phyloP scores from a whole-genome alignment of 2,329 filamentous ascomycete genomes.

The Celoporthe dispersa region DNA sequence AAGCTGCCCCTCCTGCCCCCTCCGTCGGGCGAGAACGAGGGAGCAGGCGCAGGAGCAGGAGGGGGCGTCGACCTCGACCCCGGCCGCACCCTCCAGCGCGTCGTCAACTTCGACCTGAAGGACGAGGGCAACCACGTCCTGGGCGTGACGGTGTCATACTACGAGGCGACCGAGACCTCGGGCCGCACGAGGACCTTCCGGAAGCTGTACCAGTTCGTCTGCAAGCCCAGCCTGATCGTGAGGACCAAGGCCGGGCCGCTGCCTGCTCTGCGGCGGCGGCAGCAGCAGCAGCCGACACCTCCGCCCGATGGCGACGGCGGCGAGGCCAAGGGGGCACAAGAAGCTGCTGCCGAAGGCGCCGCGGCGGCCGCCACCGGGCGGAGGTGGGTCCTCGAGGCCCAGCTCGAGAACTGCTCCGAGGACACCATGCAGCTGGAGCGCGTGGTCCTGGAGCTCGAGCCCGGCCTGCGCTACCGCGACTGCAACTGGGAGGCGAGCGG shows the following conservation, averaged over 20 bases:
- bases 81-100: slow-evolving; percentile 75
- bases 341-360: not conserved
- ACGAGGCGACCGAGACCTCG: slow-evolving; percentile 75
- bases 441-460: slow-evolving; percentile 58
- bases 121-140: slow-evolving; percentile 95
- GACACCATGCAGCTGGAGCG: slow-evolving; percentile 77
- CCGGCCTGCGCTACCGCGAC: slow-evolving; percentile 55
- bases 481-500: slow-evolving; percentile 60
- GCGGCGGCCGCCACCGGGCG: slow-evolving; percentile 37
- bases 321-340: slow-evolving; percentile 29
- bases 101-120: slow-evolving; percentile 85
- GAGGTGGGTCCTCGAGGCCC: slow-evolving; percentile 83
- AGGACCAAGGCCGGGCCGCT: slow-evolving; percentile 82
- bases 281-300: slow-evolving; percentile 10
- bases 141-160: slow-evolving; percentile 92
- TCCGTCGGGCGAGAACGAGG: slow-evolving; percentile 16
- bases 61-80: slow-evolving; percentile 57
- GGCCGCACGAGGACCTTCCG: slow-evolving; percentile 82
- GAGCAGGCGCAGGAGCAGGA: slow-evolving; percentile 24
- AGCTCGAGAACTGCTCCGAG: slow-evolving; percentile 93
- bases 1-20: slow-evolving; percentile 63
- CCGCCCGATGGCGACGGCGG: slow-evolving; percentile 35
- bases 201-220: slow-evolving; percentile 96
- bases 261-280: slow-evolving; percentile 35
- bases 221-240: slow-evolving; percentile 87